Base-by-base conservation (phyloP, 164 flowering plant genomes). In the Magnolia kwangsiensis region DNA sequence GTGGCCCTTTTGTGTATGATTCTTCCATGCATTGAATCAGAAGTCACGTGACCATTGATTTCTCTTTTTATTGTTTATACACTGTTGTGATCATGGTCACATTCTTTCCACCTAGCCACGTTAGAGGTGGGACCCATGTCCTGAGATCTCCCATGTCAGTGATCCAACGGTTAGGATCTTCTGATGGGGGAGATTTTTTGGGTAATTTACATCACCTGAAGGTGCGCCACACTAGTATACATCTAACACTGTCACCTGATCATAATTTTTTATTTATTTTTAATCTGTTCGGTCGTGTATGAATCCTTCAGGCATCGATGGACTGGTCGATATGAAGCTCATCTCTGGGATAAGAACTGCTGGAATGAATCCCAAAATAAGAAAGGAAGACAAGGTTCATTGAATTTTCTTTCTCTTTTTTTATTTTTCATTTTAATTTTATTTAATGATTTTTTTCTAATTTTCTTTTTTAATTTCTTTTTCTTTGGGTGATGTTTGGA, bases 301-400 rank as follows among this genome's bases (percentile, higher is more conserved):
- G 18, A 13, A 13, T 73, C 63, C 63, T 72, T 68, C 75, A 94
- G 98, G 89, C 98, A 95, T 79, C 82, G 98, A 61, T 91, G 98
- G 96, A 92, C 96, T 0, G 97, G 97, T 4, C 80, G 98, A 72
- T 95, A 89, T 80, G 98, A 95, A 81, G 98, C 98, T 80, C 98
- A 95, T 88, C 78, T 95, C 71, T 95, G 98, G 98, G 98, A 95
- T 75, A 95, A 91, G 87, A 86, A 91, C 70, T 89, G 92, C 75
- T 92, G 98, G 98, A 92, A 92, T 81, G 93, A 91, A 63, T 83
- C 92, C 2, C 97, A 91, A 66, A 95, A 80, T 80, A 95, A 90
- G 87, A 95, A 90, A 89, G 98, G 98, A 81, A 82, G 93, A 85
- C 98, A 94, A 92, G 96, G 98, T 90, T 27, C 10, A 6, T 29